Evolutionary conservation across 306 rosid species (phyloP), one percentile per base, ranked within the genome.

Genomic region (Cucurbita moschata): DNA sequence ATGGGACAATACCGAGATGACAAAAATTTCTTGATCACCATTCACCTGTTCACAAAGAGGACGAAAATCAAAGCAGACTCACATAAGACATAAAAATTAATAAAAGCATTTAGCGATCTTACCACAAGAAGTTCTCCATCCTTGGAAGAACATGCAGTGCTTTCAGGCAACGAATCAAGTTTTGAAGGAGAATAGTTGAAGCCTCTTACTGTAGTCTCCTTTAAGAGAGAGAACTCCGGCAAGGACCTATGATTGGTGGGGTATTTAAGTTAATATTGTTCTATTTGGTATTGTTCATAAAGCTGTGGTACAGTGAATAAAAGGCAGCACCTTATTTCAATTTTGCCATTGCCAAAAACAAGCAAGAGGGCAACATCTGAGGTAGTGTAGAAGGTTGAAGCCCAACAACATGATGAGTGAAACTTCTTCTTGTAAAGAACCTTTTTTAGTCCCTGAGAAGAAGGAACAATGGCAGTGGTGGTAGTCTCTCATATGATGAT

Each of bases 81-180:
- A 53, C n/a, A 47, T 13, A 5, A 19, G 8, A 21, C 21, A 14
- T 18, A 75, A 40, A 62, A n/a, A 46, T 46, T 58, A 30, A 37
- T 6, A 4, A 40, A 55, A 66, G 54, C 35, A 53, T 47, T 16
- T 6, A 30, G 61, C 14, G 35, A 8, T 11, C 23, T 35, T 3
- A 93, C 98, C 92, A 87, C 58, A 71, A 93, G 83, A 81, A 93
- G 73, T 57, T 88, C 96, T 73, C 97, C 98, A 79, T 77, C 80
- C 46, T 70, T 73, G 40, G 97, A 90, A 76, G 87, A 81, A 77
- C 98, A 87, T 79, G 90, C 80, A 0, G 86, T 83, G 77, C 16
- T 76, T 18, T 85, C 83, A 12, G 88, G 69, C 67, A 74, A 70
- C n/a, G 96, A 82, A 75, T 83, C 86, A 23, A 71, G 65, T 51